Base-by-base conservation (phyloP, 306 rosid genomes). In the Betula pendula region DNA sequence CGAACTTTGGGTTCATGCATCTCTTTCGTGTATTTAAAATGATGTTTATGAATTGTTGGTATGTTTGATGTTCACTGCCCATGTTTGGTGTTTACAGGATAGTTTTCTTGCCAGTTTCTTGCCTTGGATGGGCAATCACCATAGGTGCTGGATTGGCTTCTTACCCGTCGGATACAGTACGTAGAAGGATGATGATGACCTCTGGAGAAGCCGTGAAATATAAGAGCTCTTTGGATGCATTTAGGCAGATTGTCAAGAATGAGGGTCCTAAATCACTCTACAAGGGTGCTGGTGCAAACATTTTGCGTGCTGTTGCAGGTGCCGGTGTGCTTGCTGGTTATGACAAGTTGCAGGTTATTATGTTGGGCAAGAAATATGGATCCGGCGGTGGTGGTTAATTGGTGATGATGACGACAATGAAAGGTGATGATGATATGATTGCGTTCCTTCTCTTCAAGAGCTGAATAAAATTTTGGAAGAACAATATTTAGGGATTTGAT, bases 151-250 rank as follows among this genome's bases (percentile, higher is more conserved):
- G 95, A 67, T 80, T 93, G 84, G 95, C 96, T 52, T 88, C 96
- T 68, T 93, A 93, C 83, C 98, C 98, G 16, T 77, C 88, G 17
- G 98, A 93, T 62, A 93, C 96, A 13, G 90, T 93, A 59, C 94
- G 98, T 42, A 90, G 96, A 90, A 89, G 98, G 75, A 93, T 90
- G 98, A 93, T 93, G 98, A 93, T 90, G 96, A 93, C 98, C 53
- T 93, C 98, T n/a, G 98, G 98, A 40, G 98, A 93, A 88, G 96
- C 94, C 58, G 98, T 93, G 20, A 90, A 93, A 80, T 93, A 93
- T 76, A 88, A 75, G 8, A 89, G 95, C 86, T 91, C 98, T 53
- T 79, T 89, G 78, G 87, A 89, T 67, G 98, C 96, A 65, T 89
- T 93, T 78, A 78, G 82, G 68, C 90, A 89, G 52, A 93, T 93